These are phyloP conservation scores for Penicillium arizonense DNA, from an alignment of 495 filamentous ascomycete species.

Conservation along the genomic window DNA sequence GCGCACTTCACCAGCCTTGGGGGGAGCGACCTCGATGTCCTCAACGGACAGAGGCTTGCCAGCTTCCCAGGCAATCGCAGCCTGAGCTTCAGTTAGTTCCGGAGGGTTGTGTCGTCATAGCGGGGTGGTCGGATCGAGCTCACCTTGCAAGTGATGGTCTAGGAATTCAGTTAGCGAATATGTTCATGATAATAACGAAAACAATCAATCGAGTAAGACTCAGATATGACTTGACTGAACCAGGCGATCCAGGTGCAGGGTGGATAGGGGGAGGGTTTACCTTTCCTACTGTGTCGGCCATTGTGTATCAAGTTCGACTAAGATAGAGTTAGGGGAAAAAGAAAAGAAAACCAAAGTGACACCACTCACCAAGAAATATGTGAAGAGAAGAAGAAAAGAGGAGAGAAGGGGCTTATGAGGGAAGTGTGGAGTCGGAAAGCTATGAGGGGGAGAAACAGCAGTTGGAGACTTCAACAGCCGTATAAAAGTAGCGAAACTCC, in stretches of 20 bases:
- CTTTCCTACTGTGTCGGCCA: conserved; percentile 58
- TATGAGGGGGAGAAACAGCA: conserved; percentile 19
- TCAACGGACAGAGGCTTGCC: conserved; percentile 86
- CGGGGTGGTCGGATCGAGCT: conserved; percentile 15
- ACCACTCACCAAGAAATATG: conserved; percentile 7
- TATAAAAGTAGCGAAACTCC: too few relatives aligned
- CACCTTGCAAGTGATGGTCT: conserved; percentile 80
- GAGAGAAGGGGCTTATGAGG: conserved; percentile 19
- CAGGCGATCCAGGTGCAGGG: too few relatives aligned
- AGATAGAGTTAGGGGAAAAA: neutral
- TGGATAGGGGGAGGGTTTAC: conserved; percentile 24
- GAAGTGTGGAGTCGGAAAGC: conserved; percentile 18
- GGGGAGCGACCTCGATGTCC: conserved; percentile 87
- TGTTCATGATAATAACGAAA: neutral
- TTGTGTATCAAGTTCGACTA: conserved; percentile 16
- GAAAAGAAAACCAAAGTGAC: neutral
- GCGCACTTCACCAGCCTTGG: conserved; percentile 92
- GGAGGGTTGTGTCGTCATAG: conserved; percentile 15
- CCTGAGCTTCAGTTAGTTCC: conserved; percentile 46
- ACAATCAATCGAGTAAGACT: neutral
- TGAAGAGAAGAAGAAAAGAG: neutral
- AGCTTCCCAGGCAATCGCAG: conserved; percentile 94
- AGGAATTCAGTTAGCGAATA: conserved; percentile 6
- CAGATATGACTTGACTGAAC: neutral
- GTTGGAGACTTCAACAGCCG: neutral